Evolutionary conservation across 495 filamentous ascomycete species (phyloP).

Genomic region (Podospora fimiseda): DNA sequence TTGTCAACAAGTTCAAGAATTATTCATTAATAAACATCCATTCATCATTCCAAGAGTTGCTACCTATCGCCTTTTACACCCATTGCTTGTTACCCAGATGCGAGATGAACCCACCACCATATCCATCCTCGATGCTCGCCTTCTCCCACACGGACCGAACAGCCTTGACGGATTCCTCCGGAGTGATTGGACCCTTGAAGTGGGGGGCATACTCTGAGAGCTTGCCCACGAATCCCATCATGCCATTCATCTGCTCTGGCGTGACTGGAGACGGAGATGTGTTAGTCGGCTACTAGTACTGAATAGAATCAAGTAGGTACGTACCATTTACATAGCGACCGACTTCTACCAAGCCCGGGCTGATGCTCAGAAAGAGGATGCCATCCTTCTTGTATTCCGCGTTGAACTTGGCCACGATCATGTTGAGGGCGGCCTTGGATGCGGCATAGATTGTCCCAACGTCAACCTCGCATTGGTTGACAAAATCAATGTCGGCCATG

Average conservation of each 20-base stretch:
- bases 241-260: constrained; percentile 27
- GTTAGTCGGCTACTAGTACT: neutral
- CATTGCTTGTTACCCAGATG: constrained; percentile 51
- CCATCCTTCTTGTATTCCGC: constrained; percentile 47
- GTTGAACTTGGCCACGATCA: constrained; percentile 41
- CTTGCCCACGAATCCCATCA: constrained; percentile 26
- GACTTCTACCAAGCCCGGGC: constrained; percentile 44
- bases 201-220: constrained; percentile 42
- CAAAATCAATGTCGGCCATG: constrained; percentile 34
- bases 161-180: constrained; percentile 36
- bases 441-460: constrained; percentile 24
- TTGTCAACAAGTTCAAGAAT: neutral
- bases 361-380: constrained; percentile 44
- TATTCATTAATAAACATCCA: neutral
- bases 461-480: constrained; percentile 21
- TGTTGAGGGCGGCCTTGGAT: constrained; percentile 41
- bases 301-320: neutral
- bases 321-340: constrained; percentile 26
- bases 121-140: constrained; percentile 41
- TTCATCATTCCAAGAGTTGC: neutral
- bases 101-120: constrained; percentile 48
- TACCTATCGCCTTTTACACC: constrained; percentile 18
- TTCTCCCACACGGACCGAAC: constrained; percentile 36
- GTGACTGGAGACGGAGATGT: constrained; percentile 25
- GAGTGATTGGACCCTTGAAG: constrained; percentile 41